Conservation (phyloP, 2,329 filamentous ascomycete genomes). For the Chrysoporthe deuterocubensis region DNA sequence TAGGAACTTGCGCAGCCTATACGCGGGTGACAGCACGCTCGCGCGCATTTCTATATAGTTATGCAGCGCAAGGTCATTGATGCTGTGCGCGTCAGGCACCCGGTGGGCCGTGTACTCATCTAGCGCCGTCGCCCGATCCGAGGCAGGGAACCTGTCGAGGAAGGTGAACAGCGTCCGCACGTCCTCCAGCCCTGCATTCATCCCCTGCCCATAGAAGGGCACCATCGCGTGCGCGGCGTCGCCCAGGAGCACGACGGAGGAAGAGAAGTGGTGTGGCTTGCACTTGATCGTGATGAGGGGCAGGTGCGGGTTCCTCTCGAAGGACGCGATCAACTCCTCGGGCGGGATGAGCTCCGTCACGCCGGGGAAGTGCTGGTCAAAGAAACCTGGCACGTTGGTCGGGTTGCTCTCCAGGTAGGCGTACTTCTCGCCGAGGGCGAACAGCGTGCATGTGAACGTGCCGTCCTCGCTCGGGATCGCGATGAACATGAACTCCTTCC, state of each 20-base stretch:
- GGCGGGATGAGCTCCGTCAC: slow-evolving; percentile 74
- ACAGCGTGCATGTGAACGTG: slow-evolving; percentile 93
- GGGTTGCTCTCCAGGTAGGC: slow-evolving; percentile 67
- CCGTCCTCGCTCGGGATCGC: slow-evolving; percentile 86
- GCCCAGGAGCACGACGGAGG: slow-evolving; percentile 81
- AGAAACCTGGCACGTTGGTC: slow-evolving; percentile 69
- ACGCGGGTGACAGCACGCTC: slow-evolving; percentile 77
- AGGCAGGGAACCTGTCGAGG: slow-evolving; percentile 68
- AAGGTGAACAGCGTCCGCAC: slow-evolving; percentile 85
- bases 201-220: slow-evolving; percentile 96
- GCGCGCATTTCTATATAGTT: slow-evolving; percentile 96
- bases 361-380: slow-evolving; percentile 84
- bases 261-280: slow-evolving; percentile 79
- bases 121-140: slow-evolving; percentile 68
- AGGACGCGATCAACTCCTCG: slow-evolving; percentile 72
- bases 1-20: slow-evolving; percentile 80
- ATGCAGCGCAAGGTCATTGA: slow-evolving; percentile 87
- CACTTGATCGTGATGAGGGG: slow-evolving; percentile 95
- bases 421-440: slow-evolving; percentile 76
- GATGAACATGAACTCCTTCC: slow-evolving; percentile 96
- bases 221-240: slow-evolving; percentile 98
- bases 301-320: slow-evolving; percentile 81
- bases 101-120: slow-evolving; percentile 76
- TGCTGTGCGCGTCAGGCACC: slow-evolving; percentile 79
- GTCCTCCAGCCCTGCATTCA: slow-evolving; percentile 96